Evolutionary conservation across 202 grass and related monocot species (phyloP), one percentile per base, ranked within the genome.

Genomic region (Dendrocalamus latiflorus): DNA sequence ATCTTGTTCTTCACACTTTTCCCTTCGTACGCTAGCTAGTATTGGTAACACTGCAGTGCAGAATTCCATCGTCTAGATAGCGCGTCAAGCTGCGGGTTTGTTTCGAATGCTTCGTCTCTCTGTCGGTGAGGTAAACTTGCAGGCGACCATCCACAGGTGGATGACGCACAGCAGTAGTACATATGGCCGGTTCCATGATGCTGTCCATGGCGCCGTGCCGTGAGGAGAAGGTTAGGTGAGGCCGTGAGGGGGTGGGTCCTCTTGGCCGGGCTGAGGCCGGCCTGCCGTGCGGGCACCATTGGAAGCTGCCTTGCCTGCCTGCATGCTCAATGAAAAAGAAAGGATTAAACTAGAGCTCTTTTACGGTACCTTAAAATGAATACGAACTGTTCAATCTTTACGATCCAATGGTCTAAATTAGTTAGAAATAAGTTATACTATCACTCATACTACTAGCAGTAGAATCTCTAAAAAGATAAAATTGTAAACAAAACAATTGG

Each of bases 131-230:
- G 37, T 33, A 10, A 18, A n/a, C 13, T 20, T 20, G 21, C 22
- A 70, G 41, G 42, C 67, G 4, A 21, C 53, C 36, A 39, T 17
- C 9, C 9, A 55, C 3, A 8, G 60, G 24, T 41, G 28, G 34
- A 22, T 11, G 21, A 30, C 30, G 0, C 30, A 30, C 30, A 3
- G 30, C 30, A 3, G 30, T 30, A 42, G 33, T 20, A 12, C 4
- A 7, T 6, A 6, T 8, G 42, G 41, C 33, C 4, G 33, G 41
- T n/a, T 26, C 7, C 57, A 20, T 57, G 78, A n/a, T 70, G 67
- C 6, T 69, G 37, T 25, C 61, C 44, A 64, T 85, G 76, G 72
- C 54, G 42, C 42, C 42, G 78, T 76, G 83, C 37, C 68, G 83
- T 89, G 43, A 33, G n/a, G 65, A 84, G 68, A 60, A 68, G 44